Base-by-base conservation (phyloP, 805 yeast genomes). In the Huiozyma sinensis region DNA sequence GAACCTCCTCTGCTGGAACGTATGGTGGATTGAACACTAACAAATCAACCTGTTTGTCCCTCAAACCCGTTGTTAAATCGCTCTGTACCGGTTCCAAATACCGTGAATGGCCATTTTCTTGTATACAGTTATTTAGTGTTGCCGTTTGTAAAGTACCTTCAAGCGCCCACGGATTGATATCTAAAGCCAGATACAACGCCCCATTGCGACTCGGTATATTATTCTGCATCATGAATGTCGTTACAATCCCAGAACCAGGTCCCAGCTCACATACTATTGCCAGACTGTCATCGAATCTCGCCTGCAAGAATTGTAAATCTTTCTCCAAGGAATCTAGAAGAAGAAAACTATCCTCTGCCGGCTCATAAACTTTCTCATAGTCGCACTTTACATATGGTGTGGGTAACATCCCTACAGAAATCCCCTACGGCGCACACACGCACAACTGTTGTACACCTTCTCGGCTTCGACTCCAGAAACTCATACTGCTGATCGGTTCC, bases 11-110 rank as follows among this genome's bases (percentile, higher is more conserved):
- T 1, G 90, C 85, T 0, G 98, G 98, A 1, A 92, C 98, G 58
- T 92, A 92, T 0, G 98, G 98, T 0, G 98, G 98, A 56, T 92
- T 92, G 64, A 92, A 92, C 1, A 92, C 69, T 24, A 92, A 65
- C 1, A 90, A 45, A 55, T 92, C 97, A 1, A 88, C 71, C 5
- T 64, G 41, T 2, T 69, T 52, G 0, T 56, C 55, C 9, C 73
- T 59, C 7, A 87, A 49, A 2, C 76, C 69, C 7, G 71, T 53
- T 0, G 83, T 72, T 30, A 88, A 63, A 54, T 75, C 75, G 58
- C 79, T 72, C 47, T 83, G 84, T 1, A 81, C 44, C 0, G 69
- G 50, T 34, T 78, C 84, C 12, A 77, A 11, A 36, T 67, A 66
- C 1, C 52, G 50, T 8, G 33, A 9, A 9, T 31, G 33, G 9